phyloP scores from a whole-genome alignment of 352 stramenopile genomes.

The Globisporangium ultimum region DNA sequence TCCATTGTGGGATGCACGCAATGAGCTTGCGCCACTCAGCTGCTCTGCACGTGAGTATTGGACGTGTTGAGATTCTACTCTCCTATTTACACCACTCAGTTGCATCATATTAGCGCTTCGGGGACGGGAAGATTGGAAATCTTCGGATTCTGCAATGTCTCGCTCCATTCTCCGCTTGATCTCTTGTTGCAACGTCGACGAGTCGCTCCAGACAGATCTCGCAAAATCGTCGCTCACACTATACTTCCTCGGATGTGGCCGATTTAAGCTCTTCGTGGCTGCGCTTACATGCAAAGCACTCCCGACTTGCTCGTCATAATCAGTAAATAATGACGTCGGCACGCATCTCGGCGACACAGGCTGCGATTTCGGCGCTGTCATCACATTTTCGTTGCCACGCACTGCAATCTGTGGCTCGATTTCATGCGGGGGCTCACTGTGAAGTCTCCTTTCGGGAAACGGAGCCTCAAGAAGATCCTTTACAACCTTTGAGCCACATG shows the following conservation, averaged over 20 bases:
- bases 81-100: neutral
- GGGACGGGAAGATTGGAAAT: neutral
- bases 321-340: too few relatives aligned
- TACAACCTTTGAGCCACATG: constrained; percentile 10
- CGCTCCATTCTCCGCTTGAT: constrained; percentile 9
- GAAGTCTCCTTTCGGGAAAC: neutral
- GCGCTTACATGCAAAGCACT: neutral
- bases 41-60: too few relatives aligned
- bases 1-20: too few relatives aligned
- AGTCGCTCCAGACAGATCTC: constrained; percentile 6
- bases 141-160: neutral
- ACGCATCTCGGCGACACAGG: too few relatives aligned
- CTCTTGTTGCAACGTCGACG: constrained; percentile 9
- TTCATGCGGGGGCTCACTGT: too few relatives aligned
- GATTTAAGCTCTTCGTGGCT: neutral
- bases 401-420: too few relatives aligned
- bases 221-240: neutral
- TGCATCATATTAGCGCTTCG: neutral
- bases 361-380: too few relatives aligned
- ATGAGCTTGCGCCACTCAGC: too few relatives aligned
- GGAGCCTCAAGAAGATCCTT: constrained; percentile 10
- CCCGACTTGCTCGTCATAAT: neutral
- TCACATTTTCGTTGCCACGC: too few relatives aligned
- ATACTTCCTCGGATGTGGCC: neutral
- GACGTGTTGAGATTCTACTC: neutral